Base-by-base conservation (phyloP, 805 yeast species). In the Starmera quercuum region DNA sequence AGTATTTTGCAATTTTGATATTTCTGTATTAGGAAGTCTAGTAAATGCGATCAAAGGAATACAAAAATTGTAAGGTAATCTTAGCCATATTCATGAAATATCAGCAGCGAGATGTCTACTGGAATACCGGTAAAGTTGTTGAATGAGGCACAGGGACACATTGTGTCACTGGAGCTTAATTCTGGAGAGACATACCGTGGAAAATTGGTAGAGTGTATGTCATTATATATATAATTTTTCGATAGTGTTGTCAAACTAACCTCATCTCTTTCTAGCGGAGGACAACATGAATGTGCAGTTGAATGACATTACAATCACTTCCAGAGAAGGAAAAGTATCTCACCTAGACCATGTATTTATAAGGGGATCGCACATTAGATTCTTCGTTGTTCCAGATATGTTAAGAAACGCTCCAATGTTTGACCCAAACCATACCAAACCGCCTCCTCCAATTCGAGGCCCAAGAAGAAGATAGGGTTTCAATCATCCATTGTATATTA, bases 281-380 rank as follows among this genome's bases (percentile, higher is more conserved):
- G 97, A 90, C 49, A 88, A 82, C 56, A 92, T 90, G 97, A 90
- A 90, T 54, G 75, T 90, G 18, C 94, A 88, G 40, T 58, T 90
- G 32, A 65, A 74, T 42, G 95, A 90, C 52, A 94, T 83, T 26
- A 74, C 82, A 1, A 77, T 83, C 31, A 88, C 96, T 0, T 73
- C 77, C 19, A 63, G 78, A 29, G 82, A 85, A 34, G 95, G 96
- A 4, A 66, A 68, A 30, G 81, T 83, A 4, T 66, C 81, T 2
- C 82, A 80, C 44, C 69, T 85, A 68, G 86, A 83, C 42, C 85
- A 82, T 47, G 94, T 87, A 4, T 88, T 85, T 54, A 76, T 90
- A 4, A 73, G 98, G 47, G 98, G 98, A 2, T 85, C 95, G 1
- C 88, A 83, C 59, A 75, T 90, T 17, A 73, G 87, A 40, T 81